A percentile compares a stretch with the other conserved stretches of the same genome.
phyloP scores from a whole-genome alignment of 2,329 filamentous ascomycete species.

The Paraphaeosphaeria sporulosa region DNA sequence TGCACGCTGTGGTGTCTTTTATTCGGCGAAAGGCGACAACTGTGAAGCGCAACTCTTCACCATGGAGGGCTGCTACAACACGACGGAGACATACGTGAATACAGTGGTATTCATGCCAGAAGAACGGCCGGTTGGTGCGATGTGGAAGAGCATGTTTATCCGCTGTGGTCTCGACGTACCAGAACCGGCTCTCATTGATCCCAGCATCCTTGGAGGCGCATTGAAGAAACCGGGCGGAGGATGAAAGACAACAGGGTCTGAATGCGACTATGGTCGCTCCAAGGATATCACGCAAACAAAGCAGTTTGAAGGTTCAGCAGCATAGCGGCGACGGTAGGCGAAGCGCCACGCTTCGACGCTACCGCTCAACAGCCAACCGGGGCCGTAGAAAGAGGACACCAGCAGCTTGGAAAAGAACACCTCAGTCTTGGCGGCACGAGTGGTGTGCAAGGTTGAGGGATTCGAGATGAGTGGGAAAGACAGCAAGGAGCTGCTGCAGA shows the following conservation, averaged over 20 bases:
- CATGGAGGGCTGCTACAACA: constrained; percentile 38
- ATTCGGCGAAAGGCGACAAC: constrained; percentile 42
- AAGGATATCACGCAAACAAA: neutral
- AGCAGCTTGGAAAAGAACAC: neutral
- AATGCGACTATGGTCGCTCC: neutral
- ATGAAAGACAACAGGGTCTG: constrained; percentile 12
- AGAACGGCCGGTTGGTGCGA: constrained; percentile 39
- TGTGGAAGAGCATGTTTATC: constrained; percentile 47
- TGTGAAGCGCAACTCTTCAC: constrained; percentile 47
- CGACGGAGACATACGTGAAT: constrained; percentile 38
- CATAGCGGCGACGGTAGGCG: no score
- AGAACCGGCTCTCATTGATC: constrained; percentile 39
- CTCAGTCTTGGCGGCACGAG: neutral
- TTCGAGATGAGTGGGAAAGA: no score
- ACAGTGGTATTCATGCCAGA: constrained; percentile 48
- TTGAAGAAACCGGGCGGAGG: constrained; percentile 36
- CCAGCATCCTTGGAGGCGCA: constrained; percentile 35
- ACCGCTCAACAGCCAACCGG: no score
- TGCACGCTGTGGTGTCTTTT: constrained; percentile 45
- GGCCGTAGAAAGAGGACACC: no score
- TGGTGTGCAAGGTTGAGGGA: neutral
- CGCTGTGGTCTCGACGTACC: constrained; percentile 42
- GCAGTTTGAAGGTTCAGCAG: no score
- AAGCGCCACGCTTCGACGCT: no score
- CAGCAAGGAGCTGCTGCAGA: neutral